These are phyloP conservation scores for Periglandula ipomoeae DNA, from an alignment of 2,329 filamentous ascomycete species.

Conservation along the genomic window DNA sequence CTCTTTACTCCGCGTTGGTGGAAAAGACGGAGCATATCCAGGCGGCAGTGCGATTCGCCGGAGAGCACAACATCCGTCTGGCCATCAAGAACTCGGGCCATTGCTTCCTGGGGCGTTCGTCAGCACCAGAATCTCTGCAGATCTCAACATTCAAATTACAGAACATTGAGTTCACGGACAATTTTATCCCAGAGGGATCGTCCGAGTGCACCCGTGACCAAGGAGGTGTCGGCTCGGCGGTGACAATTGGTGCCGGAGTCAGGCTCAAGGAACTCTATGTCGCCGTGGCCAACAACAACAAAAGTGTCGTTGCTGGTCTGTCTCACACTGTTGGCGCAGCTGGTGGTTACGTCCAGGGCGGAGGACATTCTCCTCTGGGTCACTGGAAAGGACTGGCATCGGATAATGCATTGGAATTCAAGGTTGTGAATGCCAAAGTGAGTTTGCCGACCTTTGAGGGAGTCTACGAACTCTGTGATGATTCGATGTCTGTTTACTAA, in stretches of 20 bases:
- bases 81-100: slow-evolving; percentile 27
- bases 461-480: background rate
- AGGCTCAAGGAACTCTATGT: slow-evolving; percentile 16
- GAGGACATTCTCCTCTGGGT: slow-evolving; percentile 21
- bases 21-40: slow-evolving; percentile 24
- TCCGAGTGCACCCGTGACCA: background rate
- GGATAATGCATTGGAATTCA: slow-evolving; percentile 27
- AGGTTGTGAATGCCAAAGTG: slow-evolving; percentile 24
- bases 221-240: slow-evolving; percentile 11
- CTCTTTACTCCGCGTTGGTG: slow-evolving; percentile 26
- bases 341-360: slow-evolving; percentile 24
- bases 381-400: slow-evolving; percentile 23
- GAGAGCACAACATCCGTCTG: slow-evolving; percentile 21
- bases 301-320: slow-evolving; percentile 19
- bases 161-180: slow-evolving; percentile 15
- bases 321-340: slow-evolving; percentile 19
- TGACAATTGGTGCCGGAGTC: slow-evolving; percentile 21
- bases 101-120: slow-evolving; percentile 24
- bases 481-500: background rate
- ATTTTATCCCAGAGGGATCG: slow-evolving; percentile 12
- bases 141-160: slow-evolving; percentile 26
- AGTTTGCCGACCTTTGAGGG: slow-evolving; percentile 4
- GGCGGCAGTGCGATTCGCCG: slow-evolving; percentile 27
- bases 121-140: slow-evolving; percentile 23
- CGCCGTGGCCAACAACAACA: slow-evolving; percentile 12